phyloP scores from a whole-genome alignment of 805 yeast genomes.

The Cyberlindnera samutprakarnensis region DNA sequence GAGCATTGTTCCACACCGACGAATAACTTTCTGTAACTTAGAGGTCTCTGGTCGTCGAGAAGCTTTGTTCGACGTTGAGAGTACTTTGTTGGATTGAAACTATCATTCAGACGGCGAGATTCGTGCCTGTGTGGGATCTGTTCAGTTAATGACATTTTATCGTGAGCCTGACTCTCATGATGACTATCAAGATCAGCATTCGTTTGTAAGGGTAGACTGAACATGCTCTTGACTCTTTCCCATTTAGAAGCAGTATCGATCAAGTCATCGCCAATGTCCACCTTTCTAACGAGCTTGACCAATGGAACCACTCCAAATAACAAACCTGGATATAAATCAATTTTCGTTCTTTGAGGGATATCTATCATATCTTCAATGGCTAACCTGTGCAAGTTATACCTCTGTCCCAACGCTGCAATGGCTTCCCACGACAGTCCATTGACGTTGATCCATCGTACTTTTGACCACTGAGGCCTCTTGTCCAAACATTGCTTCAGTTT shows the following conservation, averaged over 20 bases:
- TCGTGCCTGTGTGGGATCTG: constrained; percentile 16
- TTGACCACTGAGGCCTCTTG: constrained; percentile 38
- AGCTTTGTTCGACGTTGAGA: constrained; percentile 14
- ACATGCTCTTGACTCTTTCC: constrained; percentile 7
- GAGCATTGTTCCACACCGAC: constrained; percentile 54
- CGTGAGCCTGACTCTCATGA: not conserved
- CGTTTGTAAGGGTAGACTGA: constrained; percentile 9
- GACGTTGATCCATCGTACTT: constrained; percentile 49
- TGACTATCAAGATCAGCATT: not conserved
- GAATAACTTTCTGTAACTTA: constrained; percentile 32
- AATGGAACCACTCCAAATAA: constrained; percentile 50
- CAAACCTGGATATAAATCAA: constrained; percentile 44
- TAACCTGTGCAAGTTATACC: constrained; percentile 42
- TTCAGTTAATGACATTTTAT: constrained; percentile 10
- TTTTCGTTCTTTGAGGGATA: constrained; percentile 52
- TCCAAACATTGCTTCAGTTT: constrained; percentile 27
- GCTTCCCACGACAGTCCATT: constrained; percentile 61
- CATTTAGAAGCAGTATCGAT: constrained; percentile 2
- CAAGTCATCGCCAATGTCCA: not conserved
- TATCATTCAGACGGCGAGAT: constrained; percentile 29
- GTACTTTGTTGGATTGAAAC: constrained; percentile 15
- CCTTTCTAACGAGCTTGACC: constrained; percentile 32
- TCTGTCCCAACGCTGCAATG: constrained; percentile 36
- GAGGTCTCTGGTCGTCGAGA: constrained; percentile 36
- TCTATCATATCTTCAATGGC: constrained; percentile 59